Conservation (phyloP, 352 stramenopile genomes). For the Pythium monospermum region DNA sequence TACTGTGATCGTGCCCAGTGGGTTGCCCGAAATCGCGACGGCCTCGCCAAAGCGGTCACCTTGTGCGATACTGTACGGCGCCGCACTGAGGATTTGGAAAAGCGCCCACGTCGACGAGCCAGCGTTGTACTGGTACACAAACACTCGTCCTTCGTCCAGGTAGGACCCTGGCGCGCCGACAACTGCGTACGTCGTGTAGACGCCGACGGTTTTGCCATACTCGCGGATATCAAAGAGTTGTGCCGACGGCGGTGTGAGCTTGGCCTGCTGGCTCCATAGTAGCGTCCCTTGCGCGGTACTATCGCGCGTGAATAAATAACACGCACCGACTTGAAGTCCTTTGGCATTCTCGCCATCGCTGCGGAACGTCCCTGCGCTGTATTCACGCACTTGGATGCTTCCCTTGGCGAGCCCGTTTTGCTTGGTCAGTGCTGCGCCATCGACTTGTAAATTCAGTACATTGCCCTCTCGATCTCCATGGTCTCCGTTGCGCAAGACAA, state of each 20-base stretch:
- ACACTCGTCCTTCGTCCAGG: conserved; percentile 56
- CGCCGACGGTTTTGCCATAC: conserved; percentile 43
- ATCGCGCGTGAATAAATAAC: conserved; percentile 56
- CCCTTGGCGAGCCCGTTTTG: conserved; percentile 19
- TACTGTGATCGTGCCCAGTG: conserved; percentile 37
- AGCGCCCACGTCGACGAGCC: conserved; percentile 36
- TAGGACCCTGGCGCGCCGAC: conserved; percentile 58
- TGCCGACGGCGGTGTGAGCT: conserved; percentile 39
- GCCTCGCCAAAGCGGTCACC: conserved; percentile 71
- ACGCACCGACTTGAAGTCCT: conserved; percentile 62
- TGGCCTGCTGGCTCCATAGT: conserved; percentile 53
- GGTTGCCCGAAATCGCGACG: conserved; percentile 52
- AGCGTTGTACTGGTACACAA: conserved; percentile 67
- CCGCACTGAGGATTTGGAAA: conserved; percentile 58
- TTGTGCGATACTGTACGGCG: conserved; percentile 32
- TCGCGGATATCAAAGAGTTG: conserved; percentile 45
- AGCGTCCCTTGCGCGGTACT: conserved; percentile 10
- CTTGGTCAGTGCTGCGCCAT: conserved; percentile 40
- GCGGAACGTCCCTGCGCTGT: conserved; percentile 50
- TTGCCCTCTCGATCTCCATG: conserved; percentile 51
- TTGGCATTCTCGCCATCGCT: conserved; percentile 53
- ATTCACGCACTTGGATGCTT: conserved; percentile 43
- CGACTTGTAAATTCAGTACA: conserved; percentile 49
- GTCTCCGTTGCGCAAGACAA: conserved; percentile 51
- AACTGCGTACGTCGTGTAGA: conserved; percentile 46